phyloP scores from a whole-genome alignment of 2,329 filamentous ascomycete species.

The Dothiorella sarmentorum region DNA sequence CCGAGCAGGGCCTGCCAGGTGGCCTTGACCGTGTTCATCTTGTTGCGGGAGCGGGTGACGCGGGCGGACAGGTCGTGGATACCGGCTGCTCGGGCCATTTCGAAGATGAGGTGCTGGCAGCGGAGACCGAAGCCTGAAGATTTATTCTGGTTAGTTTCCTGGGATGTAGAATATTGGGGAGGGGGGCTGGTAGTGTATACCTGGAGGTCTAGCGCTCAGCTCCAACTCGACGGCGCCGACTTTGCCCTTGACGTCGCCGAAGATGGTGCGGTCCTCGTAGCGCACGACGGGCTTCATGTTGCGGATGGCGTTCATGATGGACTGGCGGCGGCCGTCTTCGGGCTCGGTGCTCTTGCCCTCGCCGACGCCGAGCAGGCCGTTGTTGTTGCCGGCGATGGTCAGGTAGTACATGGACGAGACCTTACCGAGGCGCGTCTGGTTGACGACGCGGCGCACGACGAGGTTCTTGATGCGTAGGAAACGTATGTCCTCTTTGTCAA shows the following conservation, averaged over 20 bases:
- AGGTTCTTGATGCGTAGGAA: slow-evolving; percentile 66
- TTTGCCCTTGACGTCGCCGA: slow-evolving; percentile 77
- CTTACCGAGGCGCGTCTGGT: slow-evolving; percentile 97
- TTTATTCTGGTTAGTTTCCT: not conserved
- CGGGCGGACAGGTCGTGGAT: slow-evolving; percentile 82
- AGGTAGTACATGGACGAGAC: slow-evolving; percentile 73
- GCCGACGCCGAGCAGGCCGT: slow-evolving; percentile 83
- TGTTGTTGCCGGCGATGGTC: slow-evolving; percentile 78
- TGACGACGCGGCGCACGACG: slow-evolving; percentile 70
- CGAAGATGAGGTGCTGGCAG: slow-evolving; percentile 86
- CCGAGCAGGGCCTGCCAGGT: slow-evolving; percentile 75
- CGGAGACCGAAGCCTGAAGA: slow-evolving; percentile 83
- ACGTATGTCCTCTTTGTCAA: slow-evolving; percentile 46
- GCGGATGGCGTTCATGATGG: slow-evolving; percentile 75
- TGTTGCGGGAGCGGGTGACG: slow-evolving; percentile 83
- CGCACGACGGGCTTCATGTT: slow-evolving; percentile 91
- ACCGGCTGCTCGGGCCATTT: slow-evolving; percentile 84
- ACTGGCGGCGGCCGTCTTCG: slow-evolving; percentile 65
- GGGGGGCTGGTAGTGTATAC: slow-evolving; percentile 47
- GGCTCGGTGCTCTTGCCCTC: slow-evolving; percentile 82
- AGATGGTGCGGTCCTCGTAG: slow-evolving; percentile 92
- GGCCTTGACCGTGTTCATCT: slow-evolving; percentile 97
- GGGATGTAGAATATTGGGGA: not conserved
- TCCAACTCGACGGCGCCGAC: slow-evolving; percentile 82
- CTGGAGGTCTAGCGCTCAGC: slow-evolving; percentile 79